Evolutionary conservation across 331 rosid genomes (phyloP).

Genomic region (Erythrophleum ivorense): DNA sequence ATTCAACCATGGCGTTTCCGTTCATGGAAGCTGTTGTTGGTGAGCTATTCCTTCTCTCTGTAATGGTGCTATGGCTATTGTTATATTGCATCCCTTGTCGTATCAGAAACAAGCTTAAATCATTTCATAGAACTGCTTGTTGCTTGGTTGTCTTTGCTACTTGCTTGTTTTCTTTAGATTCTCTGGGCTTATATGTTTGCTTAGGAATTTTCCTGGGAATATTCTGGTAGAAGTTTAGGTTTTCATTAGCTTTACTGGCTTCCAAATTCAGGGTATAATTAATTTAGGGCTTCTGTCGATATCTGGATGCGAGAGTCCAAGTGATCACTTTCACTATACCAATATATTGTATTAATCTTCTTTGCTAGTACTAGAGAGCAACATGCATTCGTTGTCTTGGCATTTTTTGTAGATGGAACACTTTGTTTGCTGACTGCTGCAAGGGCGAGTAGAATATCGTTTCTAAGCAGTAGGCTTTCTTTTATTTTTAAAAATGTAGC

Average conservation of each 20-base stretch:
- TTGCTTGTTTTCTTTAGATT: neutral
- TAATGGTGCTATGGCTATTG: neutral
- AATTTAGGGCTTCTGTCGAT: slow-evolving; percentile 30
- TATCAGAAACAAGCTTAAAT: neutral
- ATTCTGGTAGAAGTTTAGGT: slow-evolving; percentile 6
- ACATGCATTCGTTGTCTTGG: slow-evolving; percentile 4
- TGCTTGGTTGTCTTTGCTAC: neutral
- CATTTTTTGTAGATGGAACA: neutral
- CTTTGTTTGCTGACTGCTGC: neutral
- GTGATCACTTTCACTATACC: neutral
- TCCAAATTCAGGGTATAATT: slow-evolving; percentile 14
- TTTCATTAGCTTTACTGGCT: slow-evolving; percentile 11
- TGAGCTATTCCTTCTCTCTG: slow-evolving; percentile 29
- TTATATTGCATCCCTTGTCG: neutral
- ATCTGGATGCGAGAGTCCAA: slow-evolving; percentile 11
- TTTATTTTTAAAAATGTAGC: neutral
- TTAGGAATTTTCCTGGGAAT: neutral
- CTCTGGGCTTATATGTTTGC: neutral
- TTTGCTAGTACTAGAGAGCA: neutral
- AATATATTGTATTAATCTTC: neutral
- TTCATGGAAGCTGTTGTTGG: slow-evolving; percentile 59
- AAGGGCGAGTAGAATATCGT: neutral
- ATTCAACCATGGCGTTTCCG: slow-evolving; percentile 49
- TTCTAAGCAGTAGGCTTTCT: neutral
- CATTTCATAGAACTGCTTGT: slow-evolving; percentile 30